Evolutionary conservation across 2,329 filamentous ascomycete species (phyloP).

Genomic region (Apiospora saccharicola): DNA sequence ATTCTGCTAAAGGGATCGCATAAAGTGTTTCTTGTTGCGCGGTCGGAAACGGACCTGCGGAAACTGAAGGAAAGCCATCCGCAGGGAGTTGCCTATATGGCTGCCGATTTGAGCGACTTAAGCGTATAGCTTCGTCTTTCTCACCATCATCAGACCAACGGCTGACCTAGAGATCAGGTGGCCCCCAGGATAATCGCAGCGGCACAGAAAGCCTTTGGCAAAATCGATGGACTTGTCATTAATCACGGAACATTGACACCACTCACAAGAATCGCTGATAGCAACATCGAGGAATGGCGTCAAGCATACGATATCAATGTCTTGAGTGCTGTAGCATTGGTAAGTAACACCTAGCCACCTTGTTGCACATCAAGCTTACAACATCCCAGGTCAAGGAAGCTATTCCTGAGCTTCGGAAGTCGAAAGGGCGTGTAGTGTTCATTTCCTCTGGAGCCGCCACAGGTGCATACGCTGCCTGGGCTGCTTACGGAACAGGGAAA

Average conservation of each 20-base stretch:
- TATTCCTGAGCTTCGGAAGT: constrained; percentile 71
- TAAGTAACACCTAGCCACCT: constrained; percentile 49
- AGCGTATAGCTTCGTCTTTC: constrained; percentile 45
- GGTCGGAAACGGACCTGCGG: constrained; percentile 58
- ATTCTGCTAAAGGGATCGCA: constrained; percentile 61
- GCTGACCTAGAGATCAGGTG: constrained; percentile 48
- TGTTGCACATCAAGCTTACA: constrained; percentile 22
- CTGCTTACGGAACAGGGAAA: constrained; percentile 82
- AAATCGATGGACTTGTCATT: constrained; percentile 81
- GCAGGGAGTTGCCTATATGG: constrained; percentile 61
- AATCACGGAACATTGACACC: constrained; percentile 89
- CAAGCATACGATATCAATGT: constrained; percentile 83
- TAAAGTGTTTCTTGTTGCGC: constrained; percentile 66
- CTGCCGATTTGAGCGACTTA: constrained; percentile 62
- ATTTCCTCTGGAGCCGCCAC: constrained; percentile 80
- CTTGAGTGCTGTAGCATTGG: constrained; percentile 81
- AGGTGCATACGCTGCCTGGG: constrained; percentile 75
- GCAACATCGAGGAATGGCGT: constrained; percentile 77
- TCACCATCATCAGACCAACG: not conserved
- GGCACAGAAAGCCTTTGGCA: constrained; percentile 72
- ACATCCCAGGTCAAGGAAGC: constrained; percentile 70
- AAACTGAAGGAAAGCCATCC: constrained; percentile 59
- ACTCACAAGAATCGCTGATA: constrained; percentile 73
- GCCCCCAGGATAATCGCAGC: constrained; percentile 68
- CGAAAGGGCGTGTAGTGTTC: constrained; percentile 76